Percentiles rank a stretch among this genome's conserved stretches.
Conservation (phyloP, 2,329 filamentous ascomycete genomes). For the Exophiala xenobiotica region DNA sequence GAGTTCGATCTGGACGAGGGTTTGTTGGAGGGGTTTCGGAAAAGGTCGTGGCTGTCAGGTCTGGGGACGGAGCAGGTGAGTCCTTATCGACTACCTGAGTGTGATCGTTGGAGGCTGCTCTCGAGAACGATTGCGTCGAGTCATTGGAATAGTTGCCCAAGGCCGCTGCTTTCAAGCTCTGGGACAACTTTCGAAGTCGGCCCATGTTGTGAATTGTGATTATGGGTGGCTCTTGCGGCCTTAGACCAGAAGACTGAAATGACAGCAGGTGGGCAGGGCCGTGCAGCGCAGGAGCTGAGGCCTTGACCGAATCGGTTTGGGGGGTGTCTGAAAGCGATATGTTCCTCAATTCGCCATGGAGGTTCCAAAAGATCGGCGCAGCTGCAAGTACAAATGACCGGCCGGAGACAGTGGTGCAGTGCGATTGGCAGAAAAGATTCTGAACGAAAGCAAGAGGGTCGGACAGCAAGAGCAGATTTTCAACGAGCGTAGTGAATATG, state of each 20-base stretch:
- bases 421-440: not conserved
- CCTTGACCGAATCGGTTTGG: not conserved
- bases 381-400: not conserved
- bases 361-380: not conserved
- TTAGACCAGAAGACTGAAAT: not conserved
- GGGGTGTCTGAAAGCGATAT: not conserved
- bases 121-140: slow-evolving; percentile 16
- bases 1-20: slow-evolving; percentile 15
- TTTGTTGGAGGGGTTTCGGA: slow-evolving; percentile 18
- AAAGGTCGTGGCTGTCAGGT: slow-evolving; percentile 12
- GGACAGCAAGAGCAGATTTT: not conserved
- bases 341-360: not conserved
- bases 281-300: not conserved
- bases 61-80: slow-evolving; percentile 16
- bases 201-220: slow-evolving; percentile 23
- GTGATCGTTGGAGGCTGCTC: slow-evolving; percentile 16
- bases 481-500: not conserved
- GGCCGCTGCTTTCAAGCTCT: slow-evolving; percentile 29
- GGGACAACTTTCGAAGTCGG: slow-evolving; percentile 29
- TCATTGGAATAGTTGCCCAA: slow-evolving; percentile 20
- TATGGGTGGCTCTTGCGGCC: slow-evolving; percentile 1
- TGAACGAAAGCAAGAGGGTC: not conserved
- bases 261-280: slow-evolving; percentile 1
- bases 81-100: slow-evolving; percentile 22
- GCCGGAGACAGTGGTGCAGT: slow-evolving; percentile 9